phyloP scores from a whole-genome alignment of 1,284 basidiomycete species.

The Gymnopus androsaceus region DNA sequence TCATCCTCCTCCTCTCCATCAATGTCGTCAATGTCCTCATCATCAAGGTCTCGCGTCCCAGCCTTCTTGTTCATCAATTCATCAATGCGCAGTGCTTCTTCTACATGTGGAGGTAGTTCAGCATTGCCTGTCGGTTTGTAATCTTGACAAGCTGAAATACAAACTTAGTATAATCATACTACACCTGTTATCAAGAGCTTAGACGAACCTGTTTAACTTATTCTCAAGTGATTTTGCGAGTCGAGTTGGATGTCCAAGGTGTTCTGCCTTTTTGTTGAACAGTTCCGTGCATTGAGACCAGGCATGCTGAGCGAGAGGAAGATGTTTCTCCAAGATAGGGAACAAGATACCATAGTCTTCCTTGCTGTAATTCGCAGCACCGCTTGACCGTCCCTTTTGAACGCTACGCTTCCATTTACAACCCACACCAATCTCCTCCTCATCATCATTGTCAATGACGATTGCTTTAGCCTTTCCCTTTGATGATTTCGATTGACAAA shows the following conservation, averaged over 20 bases:
- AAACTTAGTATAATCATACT: too few relatives aligned
- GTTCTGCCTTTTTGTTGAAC: constrained; percentile 27
- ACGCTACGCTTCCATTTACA: background rate
- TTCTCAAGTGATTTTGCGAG: constrained; percentile 29
- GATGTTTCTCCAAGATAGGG: constrained; percentile 17
- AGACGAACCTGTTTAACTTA: constrained; percentile 38
- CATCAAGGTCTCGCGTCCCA: constrained; percentile 26
- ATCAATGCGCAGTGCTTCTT: constrained; percentile 29
- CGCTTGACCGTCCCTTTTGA: constrained; percentile 11
- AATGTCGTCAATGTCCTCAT: constrained; percentile 28
- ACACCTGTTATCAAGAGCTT: too few relatives aligned
- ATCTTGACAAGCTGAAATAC: constrained; percentile 25
- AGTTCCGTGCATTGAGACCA: constrained; percentile 22
- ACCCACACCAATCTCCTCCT: background rate
- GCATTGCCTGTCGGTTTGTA: constrained; percentile 36
- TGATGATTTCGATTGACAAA: background rate
- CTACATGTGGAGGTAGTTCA: constrained; percentile 29
- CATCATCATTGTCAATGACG: background rate
- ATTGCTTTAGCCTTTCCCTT: constrained; percentile 3
- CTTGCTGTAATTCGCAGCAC: constrained; percentile 22
- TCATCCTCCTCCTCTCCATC: constrained; percentile 13
- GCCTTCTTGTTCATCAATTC: constrained; percentile 26
- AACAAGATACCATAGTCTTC: constrained; percentile 21
- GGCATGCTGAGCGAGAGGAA: constrained; percentile 23
- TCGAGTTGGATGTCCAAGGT: constrained; percentile 19